A percentile compares a stretch with the other conserved stretches of the same genome.
Conservation (phyloP, 495 filamentous ascomycete genomes). For the Copromyces sp. region DNA sequence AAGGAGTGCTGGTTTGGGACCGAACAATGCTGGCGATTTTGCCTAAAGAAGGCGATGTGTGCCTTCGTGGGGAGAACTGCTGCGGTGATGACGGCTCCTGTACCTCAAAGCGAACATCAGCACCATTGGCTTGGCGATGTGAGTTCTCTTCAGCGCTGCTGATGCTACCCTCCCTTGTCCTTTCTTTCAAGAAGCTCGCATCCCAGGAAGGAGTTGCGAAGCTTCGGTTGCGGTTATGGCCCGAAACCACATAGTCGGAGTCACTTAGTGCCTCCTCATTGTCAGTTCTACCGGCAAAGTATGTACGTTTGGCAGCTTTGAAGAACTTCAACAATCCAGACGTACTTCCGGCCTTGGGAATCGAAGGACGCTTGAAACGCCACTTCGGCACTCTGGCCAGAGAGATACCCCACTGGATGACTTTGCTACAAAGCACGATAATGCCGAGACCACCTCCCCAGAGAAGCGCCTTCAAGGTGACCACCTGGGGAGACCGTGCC, state of each 20-base stretch:
- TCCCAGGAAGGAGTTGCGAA: background rate
- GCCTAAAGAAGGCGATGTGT: constrained; percentile 38
- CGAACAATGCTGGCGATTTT: constrained; percentile 15
- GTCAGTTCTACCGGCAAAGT: background rate
- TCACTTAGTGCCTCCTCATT: background rate
- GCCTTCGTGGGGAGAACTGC: constrained; percentile 32
- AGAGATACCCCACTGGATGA: constrained; percentile 78
- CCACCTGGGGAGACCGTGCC: constrained; percentile 69
- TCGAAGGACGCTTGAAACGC: constrained; percentile 57
- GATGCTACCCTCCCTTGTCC: constrained; percentile 1
- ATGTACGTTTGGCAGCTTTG: background rate
- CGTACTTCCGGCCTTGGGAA: constrained; percentile 11
- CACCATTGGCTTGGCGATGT: background rate
- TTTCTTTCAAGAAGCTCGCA: background rate
- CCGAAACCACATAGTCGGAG: background rate
- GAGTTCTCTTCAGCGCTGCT: constrained; percentile 9
- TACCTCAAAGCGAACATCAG: constrained; percentile 11
- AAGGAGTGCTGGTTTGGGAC: constrained; percentile 43
- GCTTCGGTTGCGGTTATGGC: background rate
- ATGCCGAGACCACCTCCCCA: constrained; percentile 80
- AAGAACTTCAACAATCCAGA: background rate
- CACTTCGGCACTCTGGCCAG: constrained; percentile 84
- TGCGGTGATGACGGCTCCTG: constrained; percentile 1
- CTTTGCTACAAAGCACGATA: constrained; percentile 59
- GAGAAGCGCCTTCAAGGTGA: constrained; percentile 70